Evolutionary conservation across 768 basidiomycete species (phyloP), one percentile per base, ranked within the genome.

Genomic region (Kwoniella dejecticola): DNA sequence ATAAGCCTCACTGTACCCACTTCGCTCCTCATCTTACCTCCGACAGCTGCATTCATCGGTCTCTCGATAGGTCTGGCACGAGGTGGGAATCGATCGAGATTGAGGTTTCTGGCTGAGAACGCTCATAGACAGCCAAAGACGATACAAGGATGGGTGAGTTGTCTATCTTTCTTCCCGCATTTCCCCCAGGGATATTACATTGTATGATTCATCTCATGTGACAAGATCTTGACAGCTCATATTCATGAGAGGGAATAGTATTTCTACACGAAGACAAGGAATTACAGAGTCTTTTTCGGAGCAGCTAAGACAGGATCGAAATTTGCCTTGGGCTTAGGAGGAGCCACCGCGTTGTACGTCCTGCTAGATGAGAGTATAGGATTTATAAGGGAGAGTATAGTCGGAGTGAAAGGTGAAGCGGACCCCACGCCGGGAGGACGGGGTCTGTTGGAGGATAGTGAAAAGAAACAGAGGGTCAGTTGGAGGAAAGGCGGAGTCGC

Each of bases 221-320:
- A 15, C 19, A 46, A 10, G 27, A n/a, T 8, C 23, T 29, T 17
- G 6, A 50, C 27, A 7, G 26, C 29, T 41, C 29, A 17, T 47
- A 47, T 15, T 29, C 26, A 17, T 52, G 29, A 13, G 24, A 13
- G 38, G 15, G 7, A 19, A 21, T 40, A 78, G 77, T 78, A 78
- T 66, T 78, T 76, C 45, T 78, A 78, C 65, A 75, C 75, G 41
- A 76, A 76, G 62, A 76, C 77, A 0, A 57, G 77, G 30, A 78
- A 78, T 38, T 78, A 78, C 54, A 59, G 69, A 17, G 70, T 78
- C 12, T 63, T 76, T 44, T 74, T 67, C 48, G 67, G 63, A 1
- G 72, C 70, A 1, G 55, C 62, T 12, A 63, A 64, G 17, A 67
- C 64, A 31, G 77, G 75, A 13, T 65, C 67, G 0, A 67, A 63